Base-by-base conservation (phyloP, 176 grass and related monocot genomes). In the Chrysopogon serrulatus region DNA sequence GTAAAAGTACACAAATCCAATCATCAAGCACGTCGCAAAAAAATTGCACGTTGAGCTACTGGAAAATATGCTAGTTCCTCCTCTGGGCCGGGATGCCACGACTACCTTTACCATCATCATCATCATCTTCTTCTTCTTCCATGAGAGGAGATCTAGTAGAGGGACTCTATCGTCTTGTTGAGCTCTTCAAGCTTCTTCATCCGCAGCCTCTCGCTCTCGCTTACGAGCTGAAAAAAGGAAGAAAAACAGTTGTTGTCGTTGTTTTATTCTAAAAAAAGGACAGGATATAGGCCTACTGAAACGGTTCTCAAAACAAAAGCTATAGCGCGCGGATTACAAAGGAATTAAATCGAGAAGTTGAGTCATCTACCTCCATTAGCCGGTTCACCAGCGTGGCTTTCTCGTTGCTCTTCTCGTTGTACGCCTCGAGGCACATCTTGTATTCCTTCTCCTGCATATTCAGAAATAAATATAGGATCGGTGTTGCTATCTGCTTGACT, bases 111-210 rank as follows among this genome's bases (percentile, higher is more conserved):
- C n/a, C n/a, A 11, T 17, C 43, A 44, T 48, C 42, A 6, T 65
- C 27, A 0, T 27, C 61, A 1, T 47, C 77, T 0, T 78, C 10
- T 3, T 31, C 10, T 19, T 43, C 37, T 77, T 27, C 8, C 21
- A 5, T 30, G 19, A 35, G 31, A 8, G 3, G 13, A 51, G 12
- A 14, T 24, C 79, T 88, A 88, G 73, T 72, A 88, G 2, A 88
- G 73, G 10, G 80, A 33, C 53, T 88, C 73, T 49, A 88, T 71
- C 17, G 73, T 88, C 65, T 88, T 88, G 80, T 77, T 88, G 8
- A 88, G 65, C 73, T 88, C 86, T 51, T 88, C 86, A 1, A 88
- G 79, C 73, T 83, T 88, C 73, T 78, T 88, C 86, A 88, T 88
- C 73, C 79, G 64, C 40, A 88, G 65, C 65, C 53, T 71, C 80